Percentiles rank a stretch among this genome's conserved stretches.
Conservation (phyloP, 768 basidiomycete species). For the Leccinum subgranulosum region DNA sequence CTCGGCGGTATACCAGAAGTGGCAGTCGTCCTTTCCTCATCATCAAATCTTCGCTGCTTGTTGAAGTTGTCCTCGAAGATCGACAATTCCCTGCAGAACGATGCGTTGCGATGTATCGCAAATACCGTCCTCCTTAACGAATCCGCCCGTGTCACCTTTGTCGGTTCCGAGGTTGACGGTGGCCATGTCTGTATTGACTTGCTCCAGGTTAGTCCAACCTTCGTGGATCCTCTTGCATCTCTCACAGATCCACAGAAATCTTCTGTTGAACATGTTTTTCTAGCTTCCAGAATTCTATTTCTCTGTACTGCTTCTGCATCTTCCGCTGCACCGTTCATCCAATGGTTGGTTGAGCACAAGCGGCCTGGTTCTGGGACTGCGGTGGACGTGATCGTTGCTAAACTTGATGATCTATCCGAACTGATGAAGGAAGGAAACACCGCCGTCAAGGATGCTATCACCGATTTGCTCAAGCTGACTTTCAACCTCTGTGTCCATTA, state of each 20-base stretch:
- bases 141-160: conserved; percentile 53
- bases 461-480: conserved; percentile 79
- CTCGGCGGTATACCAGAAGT: conserved; percentile 70
- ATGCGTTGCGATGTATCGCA: conserved; percentile 74
- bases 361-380: conserved; percentile 44
- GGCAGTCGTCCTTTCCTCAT: conserved; percentile 55
- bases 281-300: conserved; percentile 74
- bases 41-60: conserved; percentile 55
- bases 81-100: conserved; percentile 57
- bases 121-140: conserved; percentile 76
- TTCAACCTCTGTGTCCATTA: conserved; percentile 83
- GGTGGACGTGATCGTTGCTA: conserved; percentile 57
- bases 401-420: conserved; percentile 55
- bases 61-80: conserved; percentile 48
- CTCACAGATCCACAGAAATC: conserved; percentile 49
- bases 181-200: conserved; percentile 53
- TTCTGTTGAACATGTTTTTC: conserved; percentile 63
- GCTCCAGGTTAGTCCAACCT: conserved; percentile 48
- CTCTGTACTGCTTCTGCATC: conserved; percentile 58
- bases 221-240: conserved; percentile 15
- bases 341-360: conserved; percentile 64
- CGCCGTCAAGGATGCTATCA: conserved; percentile 61
- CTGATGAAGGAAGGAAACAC: conserved; percentile 45
- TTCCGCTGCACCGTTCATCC: conserved; percentile 45
- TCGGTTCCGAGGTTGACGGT: conserved; percentile 59